A percentile compares a stretch with the other conserved stretches of the same genome.
phyloP scores from a whole-genome alignment of 2,329 filamentous ascomycete genomes.

The Capronia epimyces region DNA sequence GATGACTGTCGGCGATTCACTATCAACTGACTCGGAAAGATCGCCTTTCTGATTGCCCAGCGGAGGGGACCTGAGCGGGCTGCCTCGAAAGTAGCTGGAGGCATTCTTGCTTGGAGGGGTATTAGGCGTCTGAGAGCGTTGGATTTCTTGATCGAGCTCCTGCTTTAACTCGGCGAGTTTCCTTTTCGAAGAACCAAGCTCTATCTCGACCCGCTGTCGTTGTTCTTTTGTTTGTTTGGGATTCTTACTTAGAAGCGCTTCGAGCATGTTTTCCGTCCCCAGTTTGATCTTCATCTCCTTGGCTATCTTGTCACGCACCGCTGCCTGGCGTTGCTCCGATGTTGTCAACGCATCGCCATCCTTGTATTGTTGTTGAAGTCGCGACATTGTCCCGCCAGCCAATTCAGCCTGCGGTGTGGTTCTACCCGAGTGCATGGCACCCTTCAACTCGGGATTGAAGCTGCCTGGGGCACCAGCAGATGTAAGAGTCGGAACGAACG shows the following conservation, averaged over 20 bases:
- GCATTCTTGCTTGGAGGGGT: slow-evolving; percentile 46
- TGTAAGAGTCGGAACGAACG: slow-evolving; percentile 55
- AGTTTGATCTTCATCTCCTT: slow-evolving; percentile 98
- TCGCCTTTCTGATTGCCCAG: slow-evolving; percentile 50
- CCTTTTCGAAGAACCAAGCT: slow-evolving; percentile 81
- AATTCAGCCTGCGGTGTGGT: slow-evolving; percentile 43
- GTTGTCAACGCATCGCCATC: slow-evolving; percentile 58
- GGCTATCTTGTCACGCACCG: slow-evolving; percentile 77
- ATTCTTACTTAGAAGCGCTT: slow-evolving; percentile 90
- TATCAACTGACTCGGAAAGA: slow-evolving; percentile 56
- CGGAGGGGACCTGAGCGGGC: slow-evolving; percentile 50
- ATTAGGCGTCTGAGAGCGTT: slow-evolving; percentile 51
- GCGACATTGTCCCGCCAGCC: slow-evolving; percentile 8
- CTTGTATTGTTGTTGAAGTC: slow-evolving; percentile 31
- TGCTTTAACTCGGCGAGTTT: slow-evolving; percentile 57
- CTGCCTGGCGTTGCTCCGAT: slow-evolving; percentile 67
- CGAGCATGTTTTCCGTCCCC: slow-evolving; percentile 94
- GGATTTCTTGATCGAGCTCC: slow-evolving; percentile 56
- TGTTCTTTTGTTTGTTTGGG: slow-evolving; percentile 91
- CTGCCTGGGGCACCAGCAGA: slow-evolving; percentile 64
- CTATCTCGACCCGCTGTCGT: slow-evolving; percentile 71
- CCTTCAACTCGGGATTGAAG: slow-evolving; percentile 83
- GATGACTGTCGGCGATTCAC: slow-evolving; percentile 80
- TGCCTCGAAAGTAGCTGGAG: slow-evolving; percentile 54
- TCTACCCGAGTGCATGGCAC: slow-evolving; percentile 58